Conservation (phyloP, 75 land plant species). For the Picea sitchensis region DNA sequence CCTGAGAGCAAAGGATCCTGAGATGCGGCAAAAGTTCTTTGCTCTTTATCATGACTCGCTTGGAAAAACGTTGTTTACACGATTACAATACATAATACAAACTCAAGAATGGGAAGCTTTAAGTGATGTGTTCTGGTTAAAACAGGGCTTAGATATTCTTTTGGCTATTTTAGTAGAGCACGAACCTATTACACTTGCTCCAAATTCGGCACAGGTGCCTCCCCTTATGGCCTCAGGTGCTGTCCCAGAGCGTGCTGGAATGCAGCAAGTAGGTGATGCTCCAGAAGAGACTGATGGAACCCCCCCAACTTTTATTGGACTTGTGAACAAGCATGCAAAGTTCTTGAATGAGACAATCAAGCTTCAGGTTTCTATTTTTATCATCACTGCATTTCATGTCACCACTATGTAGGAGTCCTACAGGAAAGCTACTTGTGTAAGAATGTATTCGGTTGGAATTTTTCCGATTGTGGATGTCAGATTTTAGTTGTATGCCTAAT, state of each 20-base stretch:
- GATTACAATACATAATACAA: constrained; percentile 93
- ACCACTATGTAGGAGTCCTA: neutral
- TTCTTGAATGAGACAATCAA: constrained; percentile 88
- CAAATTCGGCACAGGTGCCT: constrained; percentile 94
- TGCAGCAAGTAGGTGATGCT: constrained; percentile 52
- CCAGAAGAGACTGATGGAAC: constrained; percentile 60
- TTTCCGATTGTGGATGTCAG: neutral
- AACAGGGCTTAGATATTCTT: constrained; percentile 95
- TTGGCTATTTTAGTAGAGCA: constrained; percentile 90
- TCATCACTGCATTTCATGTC: neutral
- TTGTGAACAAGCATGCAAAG: constrained; percentile 78
- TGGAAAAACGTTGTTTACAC: constrained; percentile 71
- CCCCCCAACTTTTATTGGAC: constrained; percentile 71
- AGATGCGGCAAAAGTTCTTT: constrained; percentile 84
- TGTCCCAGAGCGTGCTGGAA: constrained; percentile 54
- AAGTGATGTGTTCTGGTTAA: constrained; percentile 99
- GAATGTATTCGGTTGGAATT: neutral
- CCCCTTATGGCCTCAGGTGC: constrained; percentile 66
- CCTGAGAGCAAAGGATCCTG: constrained; percentile 90
- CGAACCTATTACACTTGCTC: constrained; percentile 95
- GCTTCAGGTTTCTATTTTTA: constrained; percentile 67
- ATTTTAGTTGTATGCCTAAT: neutral
- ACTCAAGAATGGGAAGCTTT: constrained; percentile 98
- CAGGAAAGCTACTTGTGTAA: neutral
- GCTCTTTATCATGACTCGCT: constrained; percentile 92